These are phyloP conservation scores for Fusarium hainanense DNA, from an alignment of 2,329 filamentous ascomycete genomes.

Conservation along the genomic window DNA sequence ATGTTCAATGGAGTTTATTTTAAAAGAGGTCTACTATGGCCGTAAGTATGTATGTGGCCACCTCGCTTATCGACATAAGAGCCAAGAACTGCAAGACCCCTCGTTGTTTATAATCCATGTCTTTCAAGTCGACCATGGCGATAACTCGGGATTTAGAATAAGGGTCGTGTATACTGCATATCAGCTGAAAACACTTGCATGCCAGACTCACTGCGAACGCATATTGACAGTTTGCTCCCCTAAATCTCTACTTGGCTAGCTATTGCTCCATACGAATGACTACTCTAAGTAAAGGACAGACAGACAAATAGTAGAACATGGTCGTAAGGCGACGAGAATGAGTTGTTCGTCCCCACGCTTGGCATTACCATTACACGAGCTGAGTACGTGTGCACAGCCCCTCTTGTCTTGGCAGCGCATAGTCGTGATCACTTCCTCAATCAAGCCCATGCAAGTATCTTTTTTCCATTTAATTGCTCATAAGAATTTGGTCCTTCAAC, in stretches of 20 bases:
- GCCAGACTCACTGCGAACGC: not conserved
- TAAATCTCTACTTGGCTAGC: not conserved
- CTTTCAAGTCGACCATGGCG: not conserved
- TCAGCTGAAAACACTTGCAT: not conserved
- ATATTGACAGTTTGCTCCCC: too few relatives aligned
- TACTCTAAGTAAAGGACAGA: not conserved
- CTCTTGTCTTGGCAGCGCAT: conserved; percentile 18
- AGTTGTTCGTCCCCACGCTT: conserved; percentile 36
- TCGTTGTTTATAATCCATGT: conserved; percentile 10
- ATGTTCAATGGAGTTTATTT: not conserved
- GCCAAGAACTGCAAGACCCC: conserved; percentile 34
- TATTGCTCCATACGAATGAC: not conserved
- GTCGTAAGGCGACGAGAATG: conserved; percentile 1
- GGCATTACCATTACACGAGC: conserved; percentile 39
- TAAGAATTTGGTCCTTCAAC: not conserved
- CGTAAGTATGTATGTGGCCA: not conserved
- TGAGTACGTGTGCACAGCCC: conserved; percentile 27
- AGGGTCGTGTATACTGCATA: not conserved
- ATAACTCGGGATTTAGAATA: not conserved
- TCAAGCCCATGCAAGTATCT: not conserved
- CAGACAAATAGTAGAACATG: too few relatives aligned
- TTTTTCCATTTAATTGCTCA: not conserved
- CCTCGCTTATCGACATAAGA: conserved; percentile 44
- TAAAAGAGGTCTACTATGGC: not conserved
- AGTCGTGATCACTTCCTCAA: not conserved